Evolutionary conservation across 2,329 filamentous ascomycete genomes (phyloP), one percentile per base, ranked within the genome.

Genomic region (Penicillium sp.): DNA sequence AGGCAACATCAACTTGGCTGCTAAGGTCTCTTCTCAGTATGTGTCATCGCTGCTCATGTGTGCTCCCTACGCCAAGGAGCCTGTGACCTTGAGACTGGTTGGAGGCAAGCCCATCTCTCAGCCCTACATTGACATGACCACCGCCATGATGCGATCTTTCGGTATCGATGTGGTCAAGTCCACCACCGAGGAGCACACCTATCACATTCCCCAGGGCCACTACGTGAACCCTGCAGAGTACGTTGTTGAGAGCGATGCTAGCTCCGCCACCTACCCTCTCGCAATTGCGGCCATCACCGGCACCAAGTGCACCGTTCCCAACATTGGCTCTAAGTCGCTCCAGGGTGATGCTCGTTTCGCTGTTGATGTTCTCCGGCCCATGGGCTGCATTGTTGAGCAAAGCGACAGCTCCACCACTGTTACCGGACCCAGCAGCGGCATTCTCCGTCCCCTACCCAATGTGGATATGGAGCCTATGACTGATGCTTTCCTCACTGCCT

Each of bases 401-500:
- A 91, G 89, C 0, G 86, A 86, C 53, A 86, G 83, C 19, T 96
- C 93, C 1, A 99, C 95, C 1, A 98, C 93, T 0, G 95, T 99
- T 9, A 96, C 89, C 9, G 95, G 95, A 1, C 95, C 95, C n/a
- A 76, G 84, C 2, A 75, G 82, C 54, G 93, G 95, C 11, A 77
- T 83, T 16, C 79, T 99, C 39, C 87, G 87, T 65, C 88, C 90
- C 0, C 79, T 99, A 13, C 79, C 86, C 19, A 89, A 93, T 57
- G 87, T 99, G 27, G 93, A 99, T 69, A 99, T 99, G 95, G 95
- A 98, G 74, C 90, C 93, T 1, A 99, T 99, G 95, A 99, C 95
- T 0, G 95, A 99, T 75, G 95, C 95, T 48, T 99, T 99, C 81
- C 82, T 99, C 52, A 97, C 93, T 5, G 95, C 95, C 19, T 96